These are phyloP conservation scores for Penicillium argentinense DNA, from an alignment of 495 filamentous ascomycete genomes.

Conservation along the genomic window DNA sequence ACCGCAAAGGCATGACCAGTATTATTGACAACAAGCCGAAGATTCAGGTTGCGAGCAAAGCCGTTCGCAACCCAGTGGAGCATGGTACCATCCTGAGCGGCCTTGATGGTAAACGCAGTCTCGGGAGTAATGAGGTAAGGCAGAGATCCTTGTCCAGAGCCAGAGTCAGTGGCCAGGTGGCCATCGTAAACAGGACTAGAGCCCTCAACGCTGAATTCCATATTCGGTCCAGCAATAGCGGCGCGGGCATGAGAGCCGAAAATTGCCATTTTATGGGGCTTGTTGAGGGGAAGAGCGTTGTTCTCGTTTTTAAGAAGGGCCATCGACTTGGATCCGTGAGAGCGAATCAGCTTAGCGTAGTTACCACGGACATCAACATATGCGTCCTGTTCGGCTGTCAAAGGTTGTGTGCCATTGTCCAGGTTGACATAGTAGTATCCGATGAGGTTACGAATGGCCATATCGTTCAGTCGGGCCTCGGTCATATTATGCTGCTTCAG, in stretches of 20 bases:
- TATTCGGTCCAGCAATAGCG: constrained; percentile 65
- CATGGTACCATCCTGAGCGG: constrained; percentile 53
- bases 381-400: constrained; percentile 58
- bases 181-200: constrained; percentile 43
- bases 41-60: constrained; percentile 51
- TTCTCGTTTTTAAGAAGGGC: constrained; percentile 62
- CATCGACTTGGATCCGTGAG: constrained; percentile 53
- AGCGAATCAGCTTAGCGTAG: constrained; percentile 51
- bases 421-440: constrained; percentile 52
- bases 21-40: constrained; percentile 55
- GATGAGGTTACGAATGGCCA: constrained; percentile 53
- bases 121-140: constrained; percentile 56
- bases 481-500: constrained; percentile 47
- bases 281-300: constrained; percentile 51
- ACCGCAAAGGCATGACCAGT: constrained; percentile 63
- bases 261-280: constrained; percentile 53
- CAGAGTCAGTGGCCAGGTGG: constrained; percentile 19
- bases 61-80: constrained; percentile 41
- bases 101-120: constrained; percentile 55
- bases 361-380: constrained; percentile 60
- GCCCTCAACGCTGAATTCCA: constrained; percentile 30
- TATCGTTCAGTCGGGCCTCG: constrained; percentile 52
- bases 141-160: constrained; percentile 35
- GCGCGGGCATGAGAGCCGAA: constrained; percentile 63
- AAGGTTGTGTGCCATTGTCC: constrained; percentile 58